Evolutionary conservation across 805 yeast species (phyloP).

Genomic region (Groenewaldozyma tartarivorans): DNA sequence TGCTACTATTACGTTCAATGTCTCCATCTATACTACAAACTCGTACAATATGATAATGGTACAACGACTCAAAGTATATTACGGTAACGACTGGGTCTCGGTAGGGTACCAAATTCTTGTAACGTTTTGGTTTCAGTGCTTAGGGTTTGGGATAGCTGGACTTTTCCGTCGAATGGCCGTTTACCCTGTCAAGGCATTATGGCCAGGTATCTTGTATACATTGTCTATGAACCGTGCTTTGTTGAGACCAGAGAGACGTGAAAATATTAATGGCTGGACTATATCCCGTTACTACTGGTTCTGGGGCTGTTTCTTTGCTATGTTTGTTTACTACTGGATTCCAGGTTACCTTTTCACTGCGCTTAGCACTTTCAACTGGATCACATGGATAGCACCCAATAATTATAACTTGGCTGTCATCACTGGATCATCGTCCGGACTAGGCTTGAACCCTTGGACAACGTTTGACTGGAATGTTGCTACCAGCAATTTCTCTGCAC

Average conservation of each 20-base stretch:
- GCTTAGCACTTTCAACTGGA: constrained; percentile 47
- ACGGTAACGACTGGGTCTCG: constrained; percentile 6
- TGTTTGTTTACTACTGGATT: constrained; percentile 46
- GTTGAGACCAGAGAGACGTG: constrained; percentile 24
- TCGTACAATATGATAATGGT: constrained; percentile 8
- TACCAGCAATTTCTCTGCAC: constrained; percentile 23
- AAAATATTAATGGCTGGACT: constrained; percentile 41
- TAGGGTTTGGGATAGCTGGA: constrained; percentile 43
- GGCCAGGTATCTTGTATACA: constrained; percentile 48
- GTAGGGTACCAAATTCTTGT: constrained; percentile 29
- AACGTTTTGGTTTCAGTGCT: constrained; percentile 36
- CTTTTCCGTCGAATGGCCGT: constrained; percentile 41
- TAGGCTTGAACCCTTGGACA: constrained; percentile 36
- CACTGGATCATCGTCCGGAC: constrained; percentile 33
- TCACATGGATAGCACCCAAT: constrained; percentile 49
- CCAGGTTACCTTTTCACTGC: constrained; percentile 53
- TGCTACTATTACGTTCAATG: constrained; percentile 33
- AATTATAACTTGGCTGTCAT: constrained; percentile 41
- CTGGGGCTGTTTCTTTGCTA: constrained; percentile 27
- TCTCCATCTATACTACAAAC: constrained; percentile 33
- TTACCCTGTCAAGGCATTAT: constrained; percentile 30
- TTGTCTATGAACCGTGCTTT: constrained; percentile 33
- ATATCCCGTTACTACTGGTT: constrained; percentile 41
- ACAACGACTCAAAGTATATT: constrained; percentile 8
- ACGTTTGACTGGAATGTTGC: constrained; percentile 30